Base-by-base conservation (phyloP, 345 rosid genomes). In the Boechera retrofracta region DNA sequence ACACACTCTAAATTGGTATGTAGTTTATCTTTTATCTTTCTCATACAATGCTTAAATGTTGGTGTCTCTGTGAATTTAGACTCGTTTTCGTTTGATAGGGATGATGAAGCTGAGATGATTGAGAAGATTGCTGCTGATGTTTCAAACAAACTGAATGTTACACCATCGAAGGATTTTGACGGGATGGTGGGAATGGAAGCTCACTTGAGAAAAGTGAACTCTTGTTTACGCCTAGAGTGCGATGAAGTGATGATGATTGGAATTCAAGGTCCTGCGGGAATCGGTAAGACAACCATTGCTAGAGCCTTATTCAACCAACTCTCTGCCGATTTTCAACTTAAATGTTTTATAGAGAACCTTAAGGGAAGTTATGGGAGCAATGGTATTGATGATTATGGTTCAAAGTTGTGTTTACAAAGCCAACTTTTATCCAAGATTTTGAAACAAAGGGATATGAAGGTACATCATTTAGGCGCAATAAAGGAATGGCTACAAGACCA, bases 221-320 rank as follows among this genome's bases (percentile, higher is more conserved):
- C 65, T 38, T 18, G 1, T 3, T 38, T 61, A 61, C 6, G 15
- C 12, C 10, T 47, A 0, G 26, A 8, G 7, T 60, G 12, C 1
- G 9, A 72, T 42, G 52, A 61, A 1, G 76, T 72, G 10, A 32
- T n/a, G 24, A 49, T 72, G 58, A 61, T 72, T 44, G 76, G 76
- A 18, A 61, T 72, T 6, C 1, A 0, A 0, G 67, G 67, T 13
- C 52, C 65, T 60, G 58, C 56, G 0, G 67, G 75, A 2, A 71
- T 60, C 0, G 76, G 69, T 35, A 72, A 72, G 38, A 35, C 69
- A 0, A 72, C 60, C 8, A 47, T 62, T 47, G 60, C 61, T 47
- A 15, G 59, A 38, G 59, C 36, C 18, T 6, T 61, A 10, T 70
- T 5, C 21, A 33, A 35, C 64, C 44, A 6, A 5, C 10, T 70